Evolutionary conservation across 2,329 filamentous ascomycete species (phyloP).

Genomic region (Pyricularia pennisetigena): DNA sequence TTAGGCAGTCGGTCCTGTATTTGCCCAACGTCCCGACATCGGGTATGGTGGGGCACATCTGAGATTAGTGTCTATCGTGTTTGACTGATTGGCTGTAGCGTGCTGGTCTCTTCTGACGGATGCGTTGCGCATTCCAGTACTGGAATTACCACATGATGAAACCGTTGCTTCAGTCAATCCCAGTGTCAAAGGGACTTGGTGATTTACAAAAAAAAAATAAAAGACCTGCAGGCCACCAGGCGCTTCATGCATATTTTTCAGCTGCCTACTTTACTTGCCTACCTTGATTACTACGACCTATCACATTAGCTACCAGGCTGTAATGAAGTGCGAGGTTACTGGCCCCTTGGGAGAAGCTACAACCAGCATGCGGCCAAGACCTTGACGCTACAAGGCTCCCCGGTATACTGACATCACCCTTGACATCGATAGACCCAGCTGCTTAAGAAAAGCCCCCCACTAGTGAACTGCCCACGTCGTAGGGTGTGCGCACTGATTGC

Average conservation of each 20-base stretch:
- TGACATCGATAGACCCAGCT: not conserved
- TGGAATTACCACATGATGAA: not conserved
- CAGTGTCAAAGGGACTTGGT: not conserved
- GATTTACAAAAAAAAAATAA: not conserved
- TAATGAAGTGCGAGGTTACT: not conserved
- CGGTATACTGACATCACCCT: not conserved
- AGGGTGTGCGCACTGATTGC: not conserved
- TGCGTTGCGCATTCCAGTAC: not conserved
- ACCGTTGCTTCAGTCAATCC: not conserved
- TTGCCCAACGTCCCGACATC: not conserved
- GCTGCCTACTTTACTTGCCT: not conserved
- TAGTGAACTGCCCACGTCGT: not conserved
- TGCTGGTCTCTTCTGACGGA: not conserved
- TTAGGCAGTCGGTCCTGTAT: not conserved
- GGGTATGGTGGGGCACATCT: not conserved
- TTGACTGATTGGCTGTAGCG: not conserved
- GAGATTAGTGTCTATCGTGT: not conserved
- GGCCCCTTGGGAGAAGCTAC: not conserved
- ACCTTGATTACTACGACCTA: too few relatives aligned
- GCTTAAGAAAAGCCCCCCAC: not conserved
- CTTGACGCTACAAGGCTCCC: not conserved
- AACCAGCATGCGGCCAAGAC: not conserved
- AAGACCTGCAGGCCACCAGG: not conserved
- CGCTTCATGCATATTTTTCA: not conserved
- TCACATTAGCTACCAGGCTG: too few relatives aligned